Evolutionary conservation across 257 asterid species (phyloP).

Genomic region (Striga asiatica): DNA sequence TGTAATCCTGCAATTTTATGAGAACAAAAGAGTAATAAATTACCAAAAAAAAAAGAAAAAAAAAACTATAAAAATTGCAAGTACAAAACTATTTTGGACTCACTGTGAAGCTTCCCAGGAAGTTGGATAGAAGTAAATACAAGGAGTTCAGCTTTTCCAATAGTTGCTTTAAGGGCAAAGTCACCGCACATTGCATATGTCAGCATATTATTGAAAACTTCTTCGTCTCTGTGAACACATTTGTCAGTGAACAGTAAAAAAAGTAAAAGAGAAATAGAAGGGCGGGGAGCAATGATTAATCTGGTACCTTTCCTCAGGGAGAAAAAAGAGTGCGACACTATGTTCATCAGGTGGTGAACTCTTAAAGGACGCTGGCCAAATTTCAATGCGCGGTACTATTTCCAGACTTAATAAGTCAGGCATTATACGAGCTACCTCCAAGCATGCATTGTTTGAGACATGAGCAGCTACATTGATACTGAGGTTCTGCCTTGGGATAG

Average conservation of each 20-base stretch:
- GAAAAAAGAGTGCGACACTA: constrained; percentile 27
- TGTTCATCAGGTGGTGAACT: constrained; percentile 31
- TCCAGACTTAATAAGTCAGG: constrained; percentile 27
- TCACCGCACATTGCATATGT: constrained; percentile 23
- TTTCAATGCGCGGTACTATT: constrained; percentile 24
- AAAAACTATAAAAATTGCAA: neutral
- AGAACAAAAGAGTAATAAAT: constrained; percentile 1
- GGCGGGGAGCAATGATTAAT: neutral
- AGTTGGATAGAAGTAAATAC: constrained; percentile 41
- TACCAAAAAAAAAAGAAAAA: neutral
- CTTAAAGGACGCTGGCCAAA: constrained; percentile 29
- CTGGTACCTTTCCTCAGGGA: constrained; percentile 28
- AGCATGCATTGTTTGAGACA: constrained; percentile 23
- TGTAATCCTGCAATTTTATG: constrained; percentile 32
- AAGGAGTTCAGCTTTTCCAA: constrained; percentile 36
- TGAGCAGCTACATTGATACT: constrained; percentile 29
- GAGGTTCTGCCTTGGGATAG: constrained; percentile 22
- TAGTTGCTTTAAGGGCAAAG: constrained; percentile 31
- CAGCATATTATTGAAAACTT: constrained; percentile 31
- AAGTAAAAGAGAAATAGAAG: neutral
- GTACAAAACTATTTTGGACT: constrained; percentile 13
- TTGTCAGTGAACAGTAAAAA: constrained; percentile 1
- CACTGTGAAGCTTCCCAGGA: constrained; percentile 39
- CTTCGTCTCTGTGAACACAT: constrained; percentile 32
- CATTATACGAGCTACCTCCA: constrained; percentile 23